Evolutionary conservation across 345 rosid genomes (phyloP), one percentile per base, ranked within the genome.

Genomic region (Balakata baccata): DNA sequence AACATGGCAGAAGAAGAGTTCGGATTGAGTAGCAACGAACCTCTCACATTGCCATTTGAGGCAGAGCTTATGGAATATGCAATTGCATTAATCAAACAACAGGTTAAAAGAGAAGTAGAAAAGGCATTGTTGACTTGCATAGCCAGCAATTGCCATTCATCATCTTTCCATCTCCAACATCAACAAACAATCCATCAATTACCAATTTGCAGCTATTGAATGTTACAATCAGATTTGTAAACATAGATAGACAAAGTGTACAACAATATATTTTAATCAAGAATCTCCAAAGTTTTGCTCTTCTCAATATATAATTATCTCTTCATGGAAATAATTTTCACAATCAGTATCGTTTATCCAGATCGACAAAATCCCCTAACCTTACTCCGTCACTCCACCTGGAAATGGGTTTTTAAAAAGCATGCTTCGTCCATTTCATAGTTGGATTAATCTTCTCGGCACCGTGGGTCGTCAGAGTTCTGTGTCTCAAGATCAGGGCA

Each of bases 1-100:
- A 41, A 56, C 23, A 20, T 65, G 57, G 76, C 70, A 1, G 76
- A 73, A 53, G 76, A 73, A 1, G 76, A 74, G 54, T 74, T 66
- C 34, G 66, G 71, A 46, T 22, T 74, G 12, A 22, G 41, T 7
- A 57, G 37, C 18, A 6, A 54, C 6, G 25, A 41, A 18, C 71
- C 66, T 23, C 54, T 74, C 4, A 59, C 54, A 18, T n/a, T 66
- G 11, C 77, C 72, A 0, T 74, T 8, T 43, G 47, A 5, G 47
- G 47, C 47, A 43, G 47, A 43, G 47, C 47, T 43, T 20, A 3
- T 74, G 41, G 68, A 67, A 12, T 41, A 47, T 12, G n/a, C 67
- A 18, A 12, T 51, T 51, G 14, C 8, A 11, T 12, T 16, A 51
- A 16, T 11, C 5, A 51, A 51, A 51, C 16, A 51, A 51, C 54